Evolutionary conservation across 2,329 filamentous ascomycete species (phyloP).

Genomic region (Pochonia chlamydosporia): DNA sequence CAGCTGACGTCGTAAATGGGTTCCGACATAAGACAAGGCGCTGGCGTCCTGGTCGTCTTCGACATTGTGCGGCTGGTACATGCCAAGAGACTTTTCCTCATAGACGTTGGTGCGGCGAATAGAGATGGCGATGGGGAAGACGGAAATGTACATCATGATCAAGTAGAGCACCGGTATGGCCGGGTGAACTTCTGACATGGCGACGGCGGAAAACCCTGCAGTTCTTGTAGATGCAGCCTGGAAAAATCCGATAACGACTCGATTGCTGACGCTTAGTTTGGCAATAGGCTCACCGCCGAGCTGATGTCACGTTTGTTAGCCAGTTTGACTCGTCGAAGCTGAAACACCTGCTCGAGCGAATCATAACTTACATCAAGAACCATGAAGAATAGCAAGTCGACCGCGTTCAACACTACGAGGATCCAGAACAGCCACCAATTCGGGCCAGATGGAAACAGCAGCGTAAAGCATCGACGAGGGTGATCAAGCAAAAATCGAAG

Average conservation of each 20-base stretch:
- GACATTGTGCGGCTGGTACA: conserved; percentile 51
- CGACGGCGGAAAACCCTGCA: conserved; percentile 81
- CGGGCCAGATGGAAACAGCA: conserved; percentile 82
- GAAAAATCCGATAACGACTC: conserved; percentile 82
- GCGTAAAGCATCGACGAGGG: conserved; percentile 89
- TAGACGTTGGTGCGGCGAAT: conserved; percentile 94
- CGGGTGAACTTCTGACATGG: conserved; percentile 72
- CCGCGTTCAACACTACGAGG: conserved; percentile 70
- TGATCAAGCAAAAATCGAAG: conserved; percentile 88
- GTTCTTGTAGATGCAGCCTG: conserved; percentile 87
- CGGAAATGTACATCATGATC: conserved; percentile 99
- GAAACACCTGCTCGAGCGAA: conserved; percentile 2
- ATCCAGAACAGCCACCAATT: conserved; percentile 97
- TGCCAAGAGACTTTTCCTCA: conserved; percentile 79
- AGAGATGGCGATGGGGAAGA: conserved; percentile 93
- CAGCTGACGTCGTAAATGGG: conserved; percentile 86
- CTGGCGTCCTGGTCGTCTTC: conserved; percentile 46
- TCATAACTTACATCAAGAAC: conserved; percentile 69
- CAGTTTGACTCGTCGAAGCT: not conserved
- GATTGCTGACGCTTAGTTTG: conserved; percentile 62
- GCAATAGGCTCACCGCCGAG: conserved; percentile 67
- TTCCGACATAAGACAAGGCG: conserved; percentile 77
- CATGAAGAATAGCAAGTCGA: conserved; percentile 88
- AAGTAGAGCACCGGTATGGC: conserved; percentile 91
- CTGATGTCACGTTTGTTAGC: conserved; percentile 32